A percentile compares a stretch with the other conserved stretches of the same genome.
Evolutionary conservation across 2,329 filamentous ascomycete genomes (phyloP).

Genomic region (Metarhizium guizhouense): DNA sequence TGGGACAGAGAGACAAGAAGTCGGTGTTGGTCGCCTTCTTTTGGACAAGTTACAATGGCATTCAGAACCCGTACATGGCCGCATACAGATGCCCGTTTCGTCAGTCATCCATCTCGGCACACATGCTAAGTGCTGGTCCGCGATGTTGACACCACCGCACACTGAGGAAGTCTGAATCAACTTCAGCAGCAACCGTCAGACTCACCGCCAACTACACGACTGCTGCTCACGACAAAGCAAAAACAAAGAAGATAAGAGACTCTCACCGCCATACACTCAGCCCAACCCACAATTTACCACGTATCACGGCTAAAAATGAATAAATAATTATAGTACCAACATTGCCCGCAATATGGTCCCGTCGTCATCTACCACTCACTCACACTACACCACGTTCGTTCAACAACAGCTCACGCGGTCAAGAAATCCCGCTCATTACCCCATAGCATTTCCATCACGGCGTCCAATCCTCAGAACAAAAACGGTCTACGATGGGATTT

Average conservation of each 20-base stretch:
- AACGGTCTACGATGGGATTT: neutral
- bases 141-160: neutral
- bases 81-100: too few species aligned
- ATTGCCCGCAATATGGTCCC: neutral
- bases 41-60: too few species aligned
- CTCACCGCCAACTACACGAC: too few species aligned
- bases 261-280: neutral
- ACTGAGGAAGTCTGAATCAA: too few species aligned
- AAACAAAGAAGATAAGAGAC: neutral
- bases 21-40: too few species aligned
- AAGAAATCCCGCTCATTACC: neutral
- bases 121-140: too few species aligned
- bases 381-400: neutral
- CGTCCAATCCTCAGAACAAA: neutral
- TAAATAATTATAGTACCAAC: neutral
- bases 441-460: neutral
- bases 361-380: neutral
- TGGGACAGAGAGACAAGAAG: too few species aligned
- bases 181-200: too few species aligned
- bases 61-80: too few species aligned
- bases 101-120: neutral
- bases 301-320: neutral
- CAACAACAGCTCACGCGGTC: neutral
- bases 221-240: neutral
- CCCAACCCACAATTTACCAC: neutral